These are phyloP conservation scores for Aspergillus steynii DNA, from an alignment of 495 filamentous ascomycete genomes.

Conservation along the genomic window DNA sequence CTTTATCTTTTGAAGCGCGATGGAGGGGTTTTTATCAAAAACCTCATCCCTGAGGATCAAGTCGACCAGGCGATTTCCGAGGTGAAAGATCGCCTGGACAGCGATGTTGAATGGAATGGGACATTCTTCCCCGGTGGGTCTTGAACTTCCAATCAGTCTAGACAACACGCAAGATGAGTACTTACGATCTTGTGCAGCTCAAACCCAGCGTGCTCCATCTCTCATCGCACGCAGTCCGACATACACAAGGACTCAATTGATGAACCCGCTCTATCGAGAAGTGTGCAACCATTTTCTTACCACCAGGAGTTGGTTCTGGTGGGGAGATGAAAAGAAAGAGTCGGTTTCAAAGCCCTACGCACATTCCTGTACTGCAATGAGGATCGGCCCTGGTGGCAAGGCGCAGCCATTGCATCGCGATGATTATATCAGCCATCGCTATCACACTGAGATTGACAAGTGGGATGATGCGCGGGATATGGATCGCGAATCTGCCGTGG, in stretches of 20 bases:
- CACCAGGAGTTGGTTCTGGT: conserved; percentile 21
- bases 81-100: conserved; percentile 11
- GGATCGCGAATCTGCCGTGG: conserved; percentile 28
- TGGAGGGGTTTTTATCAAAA: conserved; percentile 14
- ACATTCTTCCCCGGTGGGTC: conserved; percentile 17
- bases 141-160: neutral
- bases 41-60: conserved; percentile 5
- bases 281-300: conserved; percentile 30
- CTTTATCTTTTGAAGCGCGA: conserved; percentile 17
- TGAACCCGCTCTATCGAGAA: conserved; percentile 26
- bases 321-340: conserved; percentile 21
- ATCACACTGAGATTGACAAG: conserved; percentile 9
- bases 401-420: conserved; percentile 38
- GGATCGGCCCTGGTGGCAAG: conserved; percentile 29
- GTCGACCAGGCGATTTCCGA: conserved; percentile 14
- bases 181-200: conserved; percentile 6
- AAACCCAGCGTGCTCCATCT: conserved; percentile 26
- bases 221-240: conserved; percentile 26
- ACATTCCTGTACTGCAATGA: conserved; percentile 27
- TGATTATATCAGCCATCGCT: conserved; percentile 29
- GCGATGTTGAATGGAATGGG: conserved; percentile 16
- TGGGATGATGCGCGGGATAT: conserved; percentile 20
- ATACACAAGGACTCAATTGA: conserved; percentile 25
- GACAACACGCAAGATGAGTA: neutral
- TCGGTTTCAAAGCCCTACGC: conserved; percentile 31